phyloP scores from a whole-genome alignment of 2,329 filamentous ascomycete species.

The Pyricularia sp. region DNA sequence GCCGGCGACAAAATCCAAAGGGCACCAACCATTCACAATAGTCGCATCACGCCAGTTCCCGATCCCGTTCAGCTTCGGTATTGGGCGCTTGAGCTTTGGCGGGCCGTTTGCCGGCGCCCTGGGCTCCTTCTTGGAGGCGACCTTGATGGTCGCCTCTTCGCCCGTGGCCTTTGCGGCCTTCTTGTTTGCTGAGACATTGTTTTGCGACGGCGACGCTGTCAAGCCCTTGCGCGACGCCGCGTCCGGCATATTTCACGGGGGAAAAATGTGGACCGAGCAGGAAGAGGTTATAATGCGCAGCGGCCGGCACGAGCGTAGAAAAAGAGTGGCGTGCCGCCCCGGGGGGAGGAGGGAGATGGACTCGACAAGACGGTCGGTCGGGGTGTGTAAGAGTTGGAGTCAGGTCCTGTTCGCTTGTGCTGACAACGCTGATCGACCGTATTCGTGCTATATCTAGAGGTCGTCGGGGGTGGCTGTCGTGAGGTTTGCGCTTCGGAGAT shows the following conservation, averaged over 20 bases:
- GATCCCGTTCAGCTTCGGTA: conserved; percentile 54
- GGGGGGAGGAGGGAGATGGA: too few species aligned
- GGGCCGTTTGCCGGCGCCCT: conserved; percentile 32
- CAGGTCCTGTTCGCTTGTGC: not conserved
- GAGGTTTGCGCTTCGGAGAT: not conserved
- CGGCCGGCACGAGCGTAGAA: not conserved
- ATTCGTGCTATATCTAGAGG: not conserved
- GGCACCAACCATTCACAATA: conserved; percentile 45
- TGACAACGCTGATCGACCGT: not conserved
- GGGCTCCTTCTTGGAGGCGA: conserved; percentile 45
- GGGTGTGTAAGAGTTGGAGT: not conserved
- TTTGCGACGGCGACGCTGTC: conserved; percentile 12
- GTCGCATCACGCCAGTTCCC: conserved; percentile 66
- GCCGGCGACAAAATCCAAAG: not conserved
- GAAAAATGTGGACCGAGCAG: not conserved
- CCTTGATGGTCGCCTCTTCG: conserved; percentile 53
- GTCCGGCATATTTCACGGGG: conserved; percentile 15
- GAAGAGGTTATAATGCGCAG: not conserved
- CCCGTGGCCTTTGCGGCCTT: conserved; percentile 32
- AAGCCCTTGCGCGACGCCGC: conserved; percentile 17
- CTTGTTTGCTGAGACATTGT: conserved; percentile 19
- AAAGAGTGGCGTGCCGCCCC: not conserved
- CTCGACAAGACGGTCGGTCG: not conserved
- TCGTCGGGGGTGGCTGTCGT: not conserved
- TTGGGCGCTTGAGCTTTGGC: conserved; percentile 54